Conservation (phyloP, 257 asterid species). For the Solanum neorickii region DNA sequence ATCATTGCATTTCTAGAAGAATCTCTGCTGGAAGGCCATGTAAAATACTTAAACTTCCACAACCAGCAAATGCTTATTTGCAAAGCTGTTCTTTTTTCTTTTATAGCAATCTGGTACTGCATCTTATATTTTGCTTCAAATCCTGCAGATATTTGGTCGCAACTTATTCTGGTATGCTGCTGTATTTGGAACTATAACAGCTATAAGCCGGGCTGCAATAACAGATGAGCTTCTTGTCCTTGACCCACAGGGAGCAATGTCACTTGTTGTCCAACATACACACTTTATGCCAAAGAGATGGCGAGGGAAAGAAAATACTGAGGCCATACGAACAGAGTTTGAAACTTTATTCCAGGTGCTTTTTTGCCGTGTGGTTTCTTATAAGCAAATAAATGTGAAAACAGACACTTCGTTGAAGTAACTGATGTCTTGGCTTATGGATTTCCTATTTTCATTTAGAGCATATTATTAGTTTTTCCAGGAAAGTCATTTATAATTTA, state of each 20-base stretch:
- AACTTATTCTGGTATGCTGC: constrained; percentile 97
- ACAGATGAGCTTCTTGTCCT: constrained; percentile 73
- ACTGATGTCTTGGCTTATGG: neutral
- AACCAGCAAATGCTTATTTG: neutral
- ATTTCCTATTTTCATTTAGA: neutral
- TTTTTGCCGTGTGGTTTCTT: neutral
- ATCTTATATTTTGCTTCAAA: constrained; percentile 4
- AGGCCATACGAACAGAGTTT: constrained; percentile 58
- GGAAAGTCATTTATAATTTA: neutral
- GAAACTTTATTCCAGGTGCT: constrained; percentile 92
- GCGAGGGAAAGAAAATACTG: constrained; percentile 90
- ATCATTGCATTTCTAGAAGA: constrained; percentile 91
- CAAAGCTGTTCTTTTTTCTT: neutral
- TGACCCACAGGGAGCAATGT: constrained; percentile 79
- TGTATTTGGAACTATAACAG: constrained; percentile 94
- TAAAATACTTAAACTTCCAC: constrained; percentile 14
- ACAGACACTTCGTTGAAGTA: neutral
- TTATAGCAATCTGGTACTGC: neutral
- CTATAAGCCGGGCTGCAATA: constrained; percentile 84
- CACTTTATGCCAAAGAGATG: constrained; percentile 96
- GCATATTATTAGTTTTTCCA: neutral
- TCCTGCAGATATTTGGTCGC: constrained; percentile 83
- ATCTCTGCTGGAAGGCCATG: constrained; percentile 99
- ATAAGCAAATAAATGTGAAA: neutral
- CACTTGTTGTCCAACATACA: constrained; percentile 75